These are phyloP conservation scores for Nannizziopsis barbatae DNA, from an alignment of 2,329 filamentous ascomycete genomes.

Conservation along the genomic window DNA sequence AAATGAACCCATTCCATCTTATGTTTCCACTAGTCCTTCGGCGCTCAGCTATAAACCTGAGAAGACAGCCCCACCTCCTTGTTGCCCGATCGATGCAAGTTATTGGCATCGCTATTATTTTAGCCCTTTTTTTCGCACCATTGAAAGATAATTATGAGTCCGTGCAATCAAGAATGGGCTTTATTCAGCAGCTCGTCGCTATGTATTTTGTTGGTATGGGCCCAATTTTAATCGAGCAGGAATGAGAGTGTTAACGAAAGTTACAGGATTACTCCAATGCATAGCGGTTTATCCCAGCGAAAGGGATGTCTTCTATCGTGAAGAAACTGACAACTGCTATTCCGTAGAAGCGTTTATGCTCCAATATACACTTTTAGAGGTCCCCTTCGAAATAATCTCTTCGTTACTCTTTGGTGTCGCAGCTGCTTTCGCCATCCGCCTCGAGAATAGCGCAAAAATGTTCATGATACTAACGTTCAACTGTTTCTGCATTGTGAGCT, in stretches of 20 bases:
- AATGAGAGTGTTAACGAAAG: background rate
- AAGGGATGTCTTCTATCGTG: constrained; percentile 64
- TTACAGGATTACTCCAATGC: constrained; percentile 62
- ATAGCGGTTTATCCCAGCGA: constrained; percentile 62
- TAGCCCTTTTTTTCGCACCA: constrained; percentile 61
- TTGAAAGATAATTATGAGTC: constrained; percentile 57
- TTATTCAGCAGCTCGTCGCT: constrained; percentile 59
- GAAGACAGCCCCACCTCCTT: constrained; percentile 53
- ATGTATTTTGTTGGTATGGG: constrained; percentile 30
- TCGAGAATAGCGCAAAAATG: constrained; percentile 51
- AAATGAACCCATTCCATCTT: constrained; percentile 48
- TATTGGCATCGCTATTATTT: constrained; percentile 50
- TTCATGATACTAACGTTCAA: constrained; percentile 59
- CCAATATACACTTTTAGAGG: constrained; percentile 57
- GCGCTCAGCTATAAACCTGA: constrained; percentile 58
- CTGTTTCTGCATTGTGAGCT: constrained; percentile 61
- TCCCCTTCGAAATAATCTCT: constrained; percentile 59
- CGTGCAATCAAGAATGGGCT: constrained; percentile 62
- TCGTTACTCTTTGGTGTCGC: constrained; percentile 56
- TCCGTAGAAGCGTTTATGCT: constrained; percentile 59
- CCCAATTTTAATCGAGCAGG: background rate
- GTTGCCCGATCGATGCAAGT: constrained; percentile 58
- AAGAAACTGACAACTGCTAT: constrained; percentile 64
- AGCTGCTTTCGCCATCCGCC: constrained; percentile 52
- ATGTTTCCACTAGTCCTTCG: constrained; percentile 58